Conservation (phyloP, 176 grass and related monocot genomes). For the Bothriochloa decipiens region DNA sequence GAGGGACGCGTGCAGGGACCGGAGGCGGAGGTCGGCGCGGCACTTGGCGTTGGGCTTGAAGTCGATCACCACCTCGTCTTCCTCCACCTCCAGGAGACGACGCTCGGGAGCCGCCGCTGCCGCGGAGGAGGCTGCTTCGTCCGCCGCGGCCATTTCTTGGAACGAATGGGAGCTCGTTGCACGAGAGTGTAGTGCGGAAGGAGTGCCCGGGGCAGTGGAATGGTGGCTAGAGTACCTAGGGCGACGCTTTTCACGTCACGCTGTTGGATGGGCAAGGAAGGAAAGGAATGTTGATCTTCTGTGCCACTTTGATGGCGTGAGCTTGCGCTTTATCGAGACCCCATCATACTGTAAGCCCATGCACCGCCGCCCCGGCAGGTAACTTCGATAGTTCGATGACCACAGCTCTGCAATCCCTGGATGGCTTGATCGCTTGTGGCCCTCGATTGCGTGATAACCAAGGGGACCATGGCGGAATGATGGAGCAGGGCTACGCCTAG, state of each 20-base stretch:
- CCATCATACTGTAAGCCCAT: not conserved
- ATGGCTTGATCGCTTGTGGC: conserved; percentile 4
- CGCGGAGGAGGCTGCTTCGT: not conserved
- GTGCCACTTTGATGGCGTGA: not conserved
- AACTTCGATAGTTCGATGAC: too few species aligned
- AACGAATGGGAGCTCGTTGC: not conserved
- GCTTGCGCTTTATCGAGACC: not conserved
- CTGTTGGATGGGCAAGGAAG: conserved; percentile 6
- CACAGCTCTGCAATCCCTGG: not conserved
- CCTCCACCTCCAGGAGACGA: conserved; percentile 62
- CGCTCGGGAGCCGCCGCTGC: conserved; percentile 20
- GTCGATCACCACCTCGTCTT: conserved; percentile 74
- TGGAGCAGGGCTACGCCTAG: conserved; percentile 9
- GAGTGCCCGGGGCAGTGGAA: not conserved
- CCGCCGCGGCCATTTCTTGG: conserved; percentile 41
- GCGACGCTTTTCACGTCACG: conserved; percentile 44
- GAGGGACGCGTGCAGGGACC: conserved; percentile 59
- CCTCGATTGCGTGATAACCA: not conserved
- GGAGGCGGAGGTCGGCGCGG: conserved; percentile 72
- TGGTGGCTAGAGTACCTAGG: conserved; percentile 36
- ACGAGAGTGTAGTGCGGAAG: conserved; percentile 13
- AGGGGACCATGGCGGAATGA: conserved; percentile 36
- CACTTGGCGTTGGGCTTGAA: conserved; percentile 82
- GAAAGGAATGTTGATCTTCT: conserved; percentile 46
- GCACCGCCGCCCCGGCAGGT: not conserved